Percentiles rank a stretch among this genome's conserved stretches.
Conservation (phyloP, 2,329 filamentous ascomycete species). For the Thermoascus crustaceus region DNA sequence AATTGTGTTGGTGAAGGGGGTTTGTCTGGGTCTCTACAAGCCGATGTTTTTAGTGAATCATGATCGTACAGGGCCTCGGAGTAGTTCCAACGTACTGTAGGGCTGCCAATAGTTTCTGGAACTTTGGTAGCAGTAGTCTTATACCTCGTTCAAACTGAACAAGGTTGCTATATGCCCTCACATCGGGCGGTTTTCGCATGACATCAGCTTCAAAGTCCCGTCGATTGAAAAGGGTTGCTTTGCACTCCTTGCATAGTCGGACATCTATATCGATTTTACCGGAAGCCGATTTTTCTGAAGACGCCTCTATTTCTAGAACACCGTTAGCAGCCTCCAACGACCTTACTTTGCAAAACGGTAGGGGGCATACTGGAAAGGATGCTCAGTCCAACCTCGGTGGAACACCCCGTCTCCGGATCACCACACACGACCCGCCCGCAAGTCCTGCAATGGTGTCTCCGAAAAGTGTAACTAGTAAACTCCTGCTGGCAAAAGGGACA, state of each 20-base stretch:
- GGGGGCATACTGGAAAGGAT: constrained; percentile 54
- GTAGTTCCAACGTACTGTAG: constrained; percentile 49
- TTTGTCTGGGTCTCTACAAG: constrained; percentile 50
- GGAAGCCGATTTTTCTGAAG: constrained; percentile 38
- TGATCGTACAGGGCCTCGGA: background rate
- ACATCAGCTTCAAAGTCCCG: constrained; percentile 70
- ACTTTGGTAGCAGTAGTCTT: constrained; percentile 68
- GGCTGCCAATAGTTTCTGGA: constrained; percentile 66
- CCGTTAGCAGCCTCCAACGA: too few species aligned
- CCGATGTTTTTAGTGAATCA: constrained; percentile 7
- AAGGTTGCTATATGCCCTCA: constrained; percentile 74
- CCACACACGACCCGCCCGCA: constrained; percentile 91
- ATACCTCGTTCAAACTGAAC: constrained; percentile 85
- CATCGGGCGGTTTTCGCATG: constrained; percentile 60
- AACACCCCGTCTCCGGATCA: constrained; percentile 76
- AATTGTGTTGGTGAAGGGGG: constrained; percentile 63
- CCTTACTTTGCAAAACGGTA: too few species aligned
- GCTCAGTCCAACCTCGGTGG: constrained; percentile 71
- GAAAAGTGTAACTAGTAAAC: constrained; percentile 86
- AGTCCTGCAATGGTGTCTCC: constrained; percentile 87
- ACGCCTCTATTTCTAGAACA: constrained; percentile 22
- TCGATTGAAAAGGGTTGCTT: constrained; percentile 59
- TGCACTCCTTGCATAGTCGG: constrained; percentile 89
- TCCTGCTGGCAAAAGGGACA: constrained; percentile 96
- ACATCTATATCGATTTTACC: constrained; percentile 65